These are phyloP conservation scores for Phytophthora podocarpi DNA, from an alignment of 352 stramenopile species.

Conservation along the genomic window DNA sequence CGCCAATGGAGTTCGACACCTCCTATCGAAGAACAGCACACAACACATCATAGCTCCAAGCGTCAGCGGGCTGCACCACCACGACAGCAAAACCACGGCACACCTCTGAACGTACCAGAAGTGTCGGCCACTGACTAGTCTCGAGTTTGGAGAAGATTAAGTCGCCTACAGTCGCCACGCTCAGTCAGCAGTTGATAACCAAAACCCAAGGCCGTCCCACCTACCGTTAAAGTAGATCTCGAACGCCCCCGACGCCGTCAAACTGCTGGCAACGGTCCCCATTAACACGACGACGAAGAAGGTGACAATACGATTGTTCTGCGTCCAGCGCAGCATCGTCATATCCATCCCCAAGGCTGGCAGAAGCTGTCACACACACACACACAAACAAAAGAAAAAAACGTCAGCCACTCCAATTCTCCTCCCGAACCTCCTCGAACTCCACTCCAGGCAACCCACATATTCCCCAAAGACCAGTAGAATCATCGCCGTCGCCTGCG, in stretches of 20 bases:
- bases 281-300: constrained; percentile 76
- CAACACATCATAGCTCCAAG: no score
- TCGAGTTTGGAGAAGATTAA: constrained; percentile 83
- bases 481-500: constrained; percentile 56
- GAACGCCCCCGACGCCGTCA: constrained; percentile 77
- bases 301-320: constrained; percentile 72
- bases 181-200: constrained; percentile 1
- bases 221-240: constrained; percentile 86
- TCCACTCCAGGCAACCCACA: no score
- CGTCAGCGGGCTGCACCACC: background rate
- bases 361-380: constrained; percentile 47
- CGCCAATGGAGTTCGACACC: constrained; percentile 27
- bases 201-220: background rate
- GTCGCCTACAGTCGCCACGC: constrained; percentile 41
- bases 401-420: background rate
- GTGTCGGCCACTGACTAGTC: constrained; percentile 63
- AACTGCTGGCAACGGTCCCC: constrained; percentile 59
- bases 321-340: constrained; percentile 62
- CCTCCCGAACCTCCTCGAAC: background rate
- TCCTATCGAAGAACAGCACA: constrained; percentile 25
- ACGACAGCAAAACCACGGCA: no score
- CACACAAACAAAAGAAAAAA: no score
- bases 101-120: constrained; percentile 64
- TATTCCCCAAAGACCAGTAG: constrained; percentile 71
- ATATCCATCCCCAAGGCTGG: constrained; percentile 48